Conservation (phyloP, 2,329 filamentous ascomycete genomes). For the Colletotrichum magnum region DNA sequence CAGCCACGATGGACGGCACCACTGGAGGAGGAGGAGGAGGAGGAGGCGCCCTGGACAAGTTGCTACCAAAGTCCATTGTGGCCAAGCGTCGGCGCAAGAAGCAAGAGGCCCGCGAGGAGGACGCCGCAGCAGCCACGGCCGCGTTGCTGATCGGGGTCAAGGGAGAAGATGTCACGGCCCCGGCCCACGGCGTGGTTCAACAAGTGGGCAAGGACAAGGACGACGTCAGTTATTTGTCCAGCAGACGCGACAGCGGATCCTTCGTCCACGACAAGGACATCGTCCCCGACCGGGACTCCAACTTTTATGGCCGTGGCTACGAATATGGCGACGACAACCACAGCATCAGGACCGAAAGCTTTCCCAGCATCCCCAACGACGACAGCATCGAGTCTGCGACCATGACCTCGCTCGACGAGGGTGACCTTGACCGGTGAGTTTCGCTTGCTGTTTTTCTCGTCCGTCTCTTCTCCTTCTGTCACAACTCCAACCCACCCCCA, state of each 20-base stretch:
- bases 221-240: slow-evolving; percentile 50
- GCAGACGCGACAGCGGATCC: slow-evolving; percentile 54
- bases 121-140: slow-evolving; percentile 42
- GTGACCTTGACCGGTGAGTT: slow-evolving; percentile 22
- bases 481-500: too few relatives aligned
- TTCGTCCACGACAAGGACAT: slow-evolving; percentile 50
- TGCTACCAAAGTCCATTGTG: slow-evolving; percentile 66
- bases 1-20: slow-evolving; percentile 23
- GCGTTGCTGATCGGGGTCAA: slow-evolving; percentile 39
- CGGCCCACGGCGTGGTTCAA: slow-evolving; percentile 36
- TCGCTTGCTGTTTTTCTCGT: neutral
- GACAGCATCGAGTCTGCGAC: slow-evolving; percentile 25
- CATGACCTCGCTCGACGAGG: slow-evolving; percentile 22
- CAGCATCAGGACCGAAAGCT: slow-evolving; percentile 10
- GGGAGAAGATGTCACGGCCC: slow-evolving; percentile 36
- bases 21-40: slow-evolving; percentile 33
- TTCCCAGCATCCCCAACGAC: slow-evolving; percentile 6
- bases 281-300: slow-evolving; percentile 30
- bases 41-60: slow-evolving; percentile 57
- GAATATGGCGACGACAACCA: neutral
- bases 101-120: slow-evolving; percentile 57
- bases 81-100: slow-evolving; percentile 65
- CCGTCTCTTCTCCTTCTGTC: neutral
- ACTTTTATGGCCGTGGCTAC: neutral
- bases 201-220: slow-evolving; percentile 42